Percentiles rank a stretch among this genome's conserved stretches.
Evolutionary conservation across 2,329 filamentous ascomycete species (phyloP).

Genomic region (Aspergillus clavatus): DNA sequence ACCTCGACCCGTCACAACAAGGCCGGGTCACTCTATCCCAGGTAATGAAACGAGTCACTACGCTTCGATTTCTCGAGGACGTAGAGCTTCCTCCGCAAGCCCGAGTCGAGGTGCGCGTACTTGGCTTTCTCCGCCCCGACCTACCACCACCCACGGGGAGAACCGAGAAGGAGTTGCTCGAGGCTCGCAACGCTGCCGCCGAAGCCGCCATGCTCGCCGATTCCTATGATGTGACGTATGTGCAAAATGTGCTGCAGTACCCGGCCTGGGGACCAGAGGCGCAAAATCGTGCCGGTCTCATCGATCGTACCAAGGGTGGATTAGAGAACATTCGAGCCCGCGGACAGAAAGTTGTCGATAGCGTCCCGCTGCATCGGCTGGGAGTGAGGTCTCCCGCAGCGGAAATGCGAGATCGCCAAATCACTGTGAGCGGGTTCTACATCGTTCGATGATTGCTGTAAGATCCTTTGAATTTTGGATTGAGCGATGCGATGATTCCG

Average conservation of each 20-base stretch:
- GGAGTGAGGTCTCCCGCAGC: conserved; percentile 51
- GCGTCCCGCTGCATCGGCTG: conserved; percentile 54
- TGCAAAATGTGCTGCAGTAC: conserved; percentile 35
- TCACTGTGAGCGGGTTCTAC: conserved; percentile 36
- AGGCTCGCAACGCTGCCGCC: conserved; percentile 32
- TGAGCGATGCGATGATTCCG: too few relatives aligned
- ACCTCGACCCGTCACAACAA: conserved; percentile 45
- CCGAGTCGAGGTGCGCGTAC: neutral
- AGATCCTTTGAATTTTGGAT: neutral
- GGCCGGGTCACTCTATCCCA: conserved; percentile 45
- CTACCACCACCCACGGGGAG: conserved; percentile 13
- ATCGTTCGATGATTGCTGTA: conserved; percentile 24
- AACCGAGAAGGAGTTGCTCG: conserved; percentile 22
- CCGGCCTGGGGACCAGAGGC: conserved; percentile 36
- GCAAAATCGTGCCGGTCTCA: conserved; percentile 12
- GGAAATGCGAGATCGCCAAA: conserved; percentile 44
- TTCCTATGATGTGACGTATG: conserved; percentile 35
- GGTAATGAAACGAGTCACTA: conserved; percentile 48
- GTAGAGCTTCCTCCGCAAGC: neutral
- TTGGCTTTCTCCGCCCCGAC: conserved; percentile 4
- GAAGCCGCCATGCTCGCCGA: conserved; percentile 37
- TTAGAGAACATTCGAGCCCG: conserved; percentile 47
- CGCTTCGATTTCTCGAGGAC: conserved; percentile 28
- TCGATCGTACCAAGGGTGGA: conserved; percentile 43
- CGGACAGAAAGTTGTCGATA: conserved; percentile 54